Base-by-base conservation (phyloP, 1,284 basidiomycete species). In the Pisolithus thermaeus region DNA sequence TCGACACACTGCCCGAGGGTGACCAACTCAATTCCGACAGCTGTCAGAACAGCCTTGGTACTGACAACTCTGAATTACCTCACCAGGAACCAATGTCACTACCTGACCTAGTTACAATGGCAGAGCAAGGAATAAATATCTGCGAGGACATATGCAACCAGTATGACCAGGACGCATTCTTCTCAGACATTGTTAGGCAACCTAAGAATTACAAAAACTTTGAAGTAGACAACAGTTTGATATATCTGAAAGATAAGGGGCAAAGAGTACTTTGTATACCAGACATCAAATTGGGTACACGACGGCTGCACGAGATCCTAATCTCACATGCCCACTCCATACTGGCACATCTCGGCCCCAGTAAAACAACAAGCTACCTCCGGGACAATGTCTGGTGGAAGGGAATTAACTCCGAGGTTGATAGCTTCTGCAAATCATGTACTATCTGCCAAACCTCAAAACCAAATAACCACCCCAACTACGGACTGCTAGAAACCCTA, bases 401-500 rank as follows among this genome's bases (percentile, higher is more conserved):
- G 20, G 41, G 35, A 0, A 16, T 54, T 6, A 32, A 39, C 9
- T 6, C 23, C n/a, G 56, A 61, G 32, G 40, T 56, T 9, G 43
- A 56, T 1, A 36, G 18, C 5, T 61, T 56, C 47, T 39, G 1
- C 61, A n/a, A n/a, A n/a, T n/a, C n/a, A n/a, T n/a, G n/a, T n/a
- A n/a, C n/a, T n/a, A n/a, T n/a, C n/a, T n/a, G 62, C 42, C 56
- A 59, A 28, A 50, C 32, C 9, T 47, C 43, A 5, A 62, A 61
- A n/a, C 18, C 28, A 0, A n/a, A 18, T 1, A 54, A 57, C n/a
- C 38, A 48, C 5, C 30, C 20, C 8, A 56, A 53, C 1, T 47
- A 50, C 14, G 64, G 66, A 9, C 50, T 59, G 23, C 28, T 66
- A 7, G 56, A 67, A 20, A 41, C 58, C 5, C 44, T 66, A 0